Evolutionary conservation across 768 basidiomycete genomes (phyloP).

Genomic region (Russula sp.): DNA sequence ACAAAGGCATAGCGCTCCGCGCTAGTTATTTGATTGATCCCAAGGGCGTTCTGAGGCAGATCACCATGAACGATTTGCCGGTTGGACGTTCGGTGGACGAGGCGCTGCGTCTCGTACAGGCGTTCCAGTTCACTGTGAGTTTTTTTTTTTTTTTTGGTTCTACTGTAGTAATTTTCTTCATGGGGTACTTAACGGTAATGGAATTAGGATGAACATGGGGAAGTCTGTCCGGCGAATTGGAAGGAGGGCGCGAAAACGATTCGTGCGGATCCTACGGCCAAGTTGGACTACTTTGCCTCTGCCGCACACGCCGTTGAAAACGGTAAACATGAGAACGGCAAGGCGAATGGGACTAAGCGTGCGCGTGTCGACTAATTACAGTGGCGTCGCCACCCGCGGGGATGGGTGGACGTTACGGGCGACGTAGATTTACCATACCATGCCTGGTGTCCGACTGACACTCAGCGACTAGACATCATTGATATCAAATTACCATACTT

Average conservation of each 20-base stretch:
- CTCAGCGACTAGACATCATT: background rate
- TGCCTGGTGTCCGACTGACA: no score
- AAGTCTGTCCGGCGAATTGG: slow-evolving; percentile 94
- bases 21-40: slow-evolving; percentile 87
- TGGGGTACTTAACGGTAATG: background rate
- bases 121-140: slow-evolving; percentile 85
- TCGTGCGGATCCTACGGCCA: slow-evolving; percentile 70
- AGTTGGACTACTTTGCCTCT: slow-evolving; percentile 67
- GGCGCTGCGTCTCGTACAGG: slow-evolving; percentile 85
- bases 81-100: slow-evolving; percentile 96
- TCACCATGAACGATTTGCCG: slow-evolving; percentile 88
- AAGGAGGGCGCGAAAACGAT: slow-evolving; percentile 76
- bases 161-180: background rate
- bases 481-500: background rate
- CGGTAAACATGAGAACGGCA: slow-evolving; percentile 34
- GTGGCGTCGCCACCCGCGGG: no score
- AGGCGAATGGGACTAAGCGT: slow-evolving; percentile 55
- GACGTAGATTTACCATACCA: slow-evolving; percentile 14
- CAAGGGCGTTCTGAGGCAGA: slow-evolving; percentile 69
- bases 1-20: slow-evolving; percentile 83
- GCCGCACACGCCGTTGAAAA: slow-evolving; percentile 33
- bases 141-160: background rate
- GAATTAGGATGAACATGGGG: slow-evolving; percentile 78
- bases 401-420: no score
- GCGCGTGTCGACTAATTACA: slow-evolving; percentile 46